Evolutionary conservation across 108 stramenopile species (phyloP).

Genomic region (Cyclotella choctawhatcheeana): DNA sequence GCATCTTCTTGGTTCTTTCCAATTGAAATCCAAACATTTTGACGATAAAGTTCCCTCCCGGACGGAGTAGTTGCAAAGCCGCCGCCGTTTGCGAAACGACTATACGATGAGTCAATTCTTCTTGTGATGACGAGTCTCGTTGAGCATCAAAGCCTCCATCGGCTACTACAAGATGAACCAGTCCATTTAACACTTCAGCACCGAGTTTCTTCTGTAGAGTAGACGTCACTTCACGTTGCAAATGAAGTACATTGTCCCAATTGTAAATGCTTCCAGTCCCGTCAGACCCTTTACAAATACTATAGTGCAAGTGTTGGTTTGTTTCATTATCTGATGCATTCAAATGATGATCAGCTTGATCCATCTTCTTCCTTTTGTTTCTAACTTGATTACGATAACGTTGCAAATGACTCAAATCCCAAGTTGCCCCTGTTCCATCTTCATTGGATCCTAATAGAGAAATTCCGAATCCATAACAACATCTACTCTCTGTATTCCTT

Average conservation of each 20-base stretch:
- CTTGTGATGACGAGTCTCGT: conserved; percentile 80
- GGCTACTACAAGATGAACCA: conserved; percentile 76
- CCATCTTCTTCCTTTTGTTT: neutral
- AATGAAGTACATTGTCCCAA: conserved; percentile 74
- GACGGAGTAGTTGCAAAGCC: conserved; percentile 58
- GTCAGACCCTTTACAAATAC: conserved; percentile 68
- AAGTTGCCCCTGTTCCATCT: conserved; percentile 71
- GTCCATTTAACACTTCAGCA: neutral
- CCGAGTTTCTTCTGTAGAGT: conserved; percentile 9
- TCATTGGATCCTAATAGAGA: conserved; percentile 73
- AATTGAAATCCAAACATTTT: conserved; percentile 87
- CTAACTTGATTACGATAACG: conserved; percentile 4
- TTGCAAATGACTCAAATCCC: conserved; percentile 64
- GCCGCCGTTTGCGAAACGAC: conserved; percentile 82
- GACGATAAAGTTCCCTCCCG: conserved; percentile 68
- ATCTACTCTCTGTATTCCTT: neutral
- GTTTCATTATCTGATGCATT: no score
- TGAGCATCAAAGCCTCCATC: conserved; percentile 93
- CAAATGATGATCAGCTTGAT: conserved; percentile 9
- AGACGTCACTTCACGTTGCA: conserved; percentile 40
- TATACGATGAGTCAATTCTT: conserved; percentile 71
- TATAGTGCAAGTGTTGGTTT: conserved; percentile 37
- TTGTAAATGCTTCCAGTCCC: conserved; percentile 86
- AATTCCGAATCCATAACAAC: conserved; percentile 84
- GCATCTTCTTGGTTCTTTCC: conserved; percentile 41